Evolutionary conservation across 129 eudicot species (phyloP).

Genomic region (Glebionis coronaria): DNA sequence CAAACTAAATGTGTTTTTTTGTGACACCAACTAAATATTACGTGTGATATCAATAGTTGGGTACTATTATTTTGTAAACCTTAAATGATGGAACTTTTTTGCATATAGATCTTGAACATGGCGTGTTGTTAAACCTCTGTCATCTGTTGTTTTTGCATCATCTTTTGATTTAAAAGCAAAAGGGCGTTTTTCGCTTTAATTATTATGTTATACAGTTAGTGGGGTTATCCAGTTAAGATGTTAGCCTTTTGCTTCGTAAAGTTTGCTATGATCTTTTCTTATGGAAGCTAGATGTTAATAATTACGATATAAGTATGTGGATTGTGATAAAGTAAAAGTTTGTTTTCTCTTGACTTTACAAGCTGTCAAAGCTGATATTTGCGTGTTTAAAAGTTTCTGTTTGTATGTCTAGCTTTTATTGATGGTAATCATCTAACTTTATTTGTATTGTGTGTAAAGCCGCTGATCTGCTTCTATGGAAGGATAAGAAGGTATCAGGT

Average conservation of each 20-base stretch:
- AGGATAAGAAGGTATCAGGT: constrained; percentile 77
- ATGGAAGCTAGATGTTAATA: constrained; percentile 14
- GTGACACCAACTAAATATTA: background rate
- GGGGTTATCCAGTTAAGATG: constrained; percentile 28
- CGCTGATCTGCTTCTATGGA: constrained; percentile 92
- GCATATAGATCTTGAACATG: constrained; percentile 24
- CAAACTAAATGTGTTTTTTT: background rate
- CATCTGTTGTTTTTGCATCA: background rate
- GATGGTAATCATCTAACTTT: background rate
- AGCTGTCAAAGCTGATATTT: constrained; percentile 5
- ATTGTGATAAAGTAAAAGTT: constrained; percentile 15
- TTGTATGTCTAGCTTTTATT: background rate
- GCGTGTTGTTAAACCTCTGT: background rate
- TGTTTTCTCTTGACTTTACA: constrained; percentile 12
- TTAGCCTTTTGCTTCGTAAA: constrained; percentile 28
- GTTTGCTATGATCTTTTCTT: constrained; percentile 15
- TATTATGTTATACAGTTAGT: constrained; percentile 1
- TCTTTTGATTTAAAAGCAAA: constrained; percentile 17
- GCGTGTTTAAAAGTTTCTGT: background rate
- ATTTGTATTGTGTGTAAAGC: constrained; percentile 37
- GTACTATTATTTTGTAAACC: too few relatives aligned
- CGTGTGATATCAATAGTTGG: background rate
- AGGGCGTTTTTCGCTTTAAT: constrained; percentile 15
- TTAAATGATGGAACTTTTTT: background rate
- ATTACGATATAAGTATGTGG: background rate